A percentile compares a stretch with the other conserved stretches of the same genome.
phyloP scores from a whole-genome alignment of 345 rosid genomes.

The Ceriops zippeliana region DNA sequence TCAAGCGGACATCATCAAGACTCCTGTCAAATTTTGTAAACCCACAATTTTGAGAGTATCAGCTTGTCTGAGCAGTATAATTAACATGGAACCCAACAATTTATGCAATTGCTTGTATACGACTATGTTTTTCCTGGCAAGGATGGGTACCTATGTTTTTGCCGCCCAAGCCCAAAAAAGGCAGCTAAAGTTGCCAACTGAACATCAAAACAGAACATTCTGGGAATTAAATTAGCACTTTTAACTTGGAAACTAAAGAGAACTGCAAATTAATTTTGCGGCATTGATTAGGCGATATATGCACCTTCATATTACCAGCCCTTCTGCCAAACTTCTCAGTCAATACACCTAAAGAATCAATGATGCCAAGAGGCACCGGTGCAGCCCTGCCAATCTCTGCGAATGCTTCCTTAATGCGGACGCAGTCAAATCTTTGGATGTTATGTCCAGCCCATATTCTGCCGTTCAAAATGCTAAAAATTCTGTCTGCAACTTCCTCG shows the following conservation, averaged over 20 bases:
- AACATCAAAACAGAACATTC: neutral
- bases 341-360: slow-evolving; percentile 80
- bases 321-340: slow-evolving; percentile 67
- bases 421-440: slow-evolving; percentile 76
- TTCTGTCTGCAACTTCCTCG: slow-evolving; percentile 63
- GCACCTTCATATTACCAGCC: slow-evolving; percentile 95
- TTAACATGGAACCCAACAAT: too few relatives aligned
- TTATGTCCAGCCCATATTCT: slow-evolving; percentile 96
- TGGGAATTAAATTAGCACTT: neutral
- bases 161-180: slow-evolving; percentile 87
- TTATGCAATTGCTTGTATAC: too few relatives aligned
- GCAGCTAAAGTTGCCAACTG: slow-evolving; percentile 91
- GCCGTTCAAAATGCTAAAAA: slow-evolving; percentile 57
- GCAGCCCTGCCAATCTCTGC: slow-evolving; percentile 54
- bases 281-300: neutral
- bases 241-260: neutral
- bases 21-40: slow-evolving; percentile 41
- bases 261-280: neutral
- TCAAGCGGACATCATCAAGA: slow-evolving; percentile 88
- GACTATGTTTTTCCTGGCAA: too few relatives aligned
- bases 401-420: slow-evolving; percentile 78
- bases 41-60: too few relatives aligned
- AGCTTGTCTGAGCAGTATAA: too few relatives aligned
- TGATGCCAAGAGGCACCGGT: slow-evolving; percentile 61
- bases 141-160: slow-evolving; percentile 63